A percentile compares a stretch with the other conserved stretches of the same genome.
Conservation (phyloP, 2,329 filamentous ascomycete species). For the Arthrobotrys iridis region DNA sequence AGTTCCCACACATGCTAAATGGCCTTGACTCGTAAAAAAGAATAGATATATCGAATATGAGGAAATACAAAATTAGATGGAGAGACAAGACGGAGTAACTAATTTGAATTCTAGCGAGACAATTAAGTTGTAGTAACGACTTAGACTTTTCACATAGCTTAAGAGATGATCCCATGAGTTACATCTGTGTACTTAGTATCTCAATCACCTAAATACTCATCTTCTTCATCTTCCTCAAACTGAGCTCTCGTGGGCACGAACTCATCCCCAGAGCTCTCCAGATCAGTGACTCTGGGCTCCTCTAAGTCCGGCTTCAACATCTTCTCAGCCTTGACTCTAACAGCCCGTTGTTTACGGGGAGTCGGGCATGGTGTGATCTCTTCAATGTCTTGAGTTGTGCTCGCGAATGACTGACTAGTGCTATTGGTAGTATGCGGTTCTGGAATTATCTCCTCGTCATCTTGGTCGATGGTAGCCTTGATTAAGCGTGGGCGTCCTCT, state of each 20-base stretch:
- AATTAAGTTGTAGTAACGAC: too few species aligned
- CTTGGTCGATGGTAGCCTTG: slow-evolving; percentile 11
- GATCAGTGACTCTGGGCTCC: slow-evolving; percentile 4
- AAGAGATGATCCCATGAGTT: too few species aligned
- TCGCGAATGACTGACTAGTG: background rate
- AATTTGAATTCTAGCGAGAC: too few species aligned
- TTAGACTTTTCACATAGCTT: too few species aligned
- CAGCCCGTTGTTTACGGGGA: slow-evolving; percentile 34
- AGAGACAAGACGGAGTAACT: too few species aligned
- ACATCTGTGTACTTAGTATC: background rate
- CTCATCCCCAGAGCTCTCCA: slow-evolving; percentile 32
- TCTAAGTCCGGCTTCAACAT: background rate
- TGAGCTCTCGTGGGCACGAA: slow-evolving; percentile 18
- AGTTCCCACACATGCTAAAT: background rate
- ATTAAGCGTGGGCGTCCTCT: slow-evolving; percentile 23
- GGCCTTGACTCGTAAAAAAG: too few species aligned
- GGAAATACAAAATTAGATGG: too few species aligned
- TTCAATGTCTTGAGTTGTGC: background rate
- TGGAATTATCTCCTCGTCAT: slow-evolving; percentile 32
- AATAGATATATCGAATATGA: too few species aligned
- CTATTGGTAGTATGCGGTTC: slow-evolving; percentile 8
- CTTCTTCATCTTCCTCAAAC: slow-evolving; percentile 27
- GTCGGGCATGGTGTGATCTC: slow-evolving; percentile 29
- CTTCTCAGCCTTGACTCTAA: slow-evolving; percentile 9
- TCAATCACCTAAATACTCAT: slow-evolving; percentile 39